These are phyloP conservation scores for Blastocystis sp. DNA, from an alignment of 352 stramenopile genomes.

Conservation along the genomic window DNA sequence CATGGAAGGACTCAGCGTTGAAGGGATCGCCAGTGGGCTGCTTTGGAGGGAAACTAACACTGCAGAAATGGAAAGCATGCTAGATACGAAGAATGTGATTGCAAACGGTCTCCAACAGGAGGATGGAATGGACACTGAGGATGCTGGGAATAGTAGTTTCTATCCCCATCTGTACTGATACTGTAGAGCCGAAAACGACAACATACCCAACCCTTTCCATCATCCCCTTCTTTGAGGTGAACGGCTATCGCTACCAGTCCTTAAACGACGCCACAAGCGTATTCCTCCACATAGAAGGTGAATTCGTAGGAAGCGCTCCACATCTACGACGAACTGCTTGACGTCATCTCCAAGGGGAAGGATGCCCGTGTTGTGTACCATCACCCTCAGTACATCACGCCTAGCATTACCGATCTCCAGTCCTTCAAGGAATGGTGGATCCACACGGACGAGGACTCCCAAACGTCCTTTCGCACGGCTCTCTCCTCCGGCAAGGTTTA, in stretches of 20 bases:
- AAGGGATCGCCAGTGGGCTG: too few species aligned
- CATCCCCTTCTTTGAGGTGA: background rate
- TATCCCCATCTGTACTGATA: too few species aligned
- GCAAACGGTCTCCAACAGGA: too few species aligned
- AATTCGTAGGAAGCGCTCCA: slow-evolving; percentile 8
- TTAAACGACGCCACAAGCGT: background rate
- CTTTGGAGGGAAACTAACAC: too few species aligned
- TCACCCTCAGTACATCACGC: background rate
- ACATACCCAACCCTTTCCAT: too few species aligned
- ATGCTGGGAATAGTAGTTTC: too few species aligned
- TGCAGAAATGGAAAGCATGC: too few species aligned
- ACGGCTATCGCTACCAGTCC: background rate
- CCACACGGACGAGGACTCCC: background rate
- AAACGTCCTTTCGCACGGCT: background rate
- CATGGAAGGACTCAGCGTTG: too few species aligned
- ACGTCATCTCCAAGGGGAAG: background rate
- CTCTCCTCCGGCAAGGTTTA: background rate
- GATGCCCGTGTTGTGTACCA: background rate
- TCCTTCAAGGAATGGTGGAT: slow-evolving; percentile 39
- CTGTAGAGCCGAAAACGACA: too few species aligned
- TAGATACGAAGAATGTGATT: too few species aligned
- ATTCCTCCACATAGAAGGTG: background rate
- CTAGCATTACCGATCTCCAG: slow-evolving; percentile 7
- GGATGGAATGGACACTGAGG: too few species aligned
- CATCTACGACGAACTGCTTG: background rate